Evolutionary conservation across 139 green algal genomes (phyloP), one percentile per base, ranked within the genome.

Genomic region (Diplosphaera chodatii): DNA sequence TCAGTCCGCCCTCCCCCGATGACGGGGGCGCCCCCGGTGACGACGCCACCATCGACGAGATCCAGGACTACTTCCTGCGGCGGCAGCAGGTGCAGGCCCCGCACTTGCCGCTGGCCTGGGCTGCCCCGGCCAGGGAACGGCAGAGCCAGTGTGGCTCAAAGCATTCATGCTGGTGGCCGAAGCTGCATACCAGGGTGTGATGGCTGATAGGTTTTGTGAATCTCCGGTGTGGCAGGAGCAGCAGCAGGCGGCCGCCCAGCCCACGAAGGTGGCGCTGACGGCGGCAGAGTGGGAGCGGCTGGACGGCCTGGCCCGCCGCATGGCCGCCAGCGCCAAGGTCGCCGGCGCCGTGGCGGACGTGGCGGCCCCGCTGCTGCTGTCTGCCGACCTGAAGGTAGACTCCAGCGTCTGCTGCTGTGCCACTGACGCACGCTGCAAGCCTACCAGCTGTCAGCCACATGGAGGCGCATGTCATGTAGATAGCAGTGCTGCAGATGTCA

Each of bases 321-420:
- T 80, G 20, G 77, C 88, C 59, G 83, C 76, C 0, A 83, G 77
- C 1, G 88, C 83, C 8, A 75, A 70, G 33, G 79, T 93, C 31
- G 85, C 83, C 4, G 64, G 74, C 32, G 66, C 86, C 1, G 82
- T 78, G 34, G 81, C 77, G 0, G 86, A 94, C 6, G 78, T 83
- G 1, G 75, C 76, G 2, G 77, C 66, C 1, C 86, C 84, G 34
- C 74, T 94, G 67, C 65, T 89, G n/a, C 62, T 86, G 56, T 86
- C 80, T 1, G 41, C 41, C 1, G 73, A 83, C 5, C 79, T 91
- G 25, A 68, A 73, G 80, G 82, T 84, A 23, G 10, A n/a, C n/a
- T n/a, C n/a, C n/a, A n/a, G n/a, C n/a, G n/a, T n/a, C n/a, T n/a
- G n/a, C n/a, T n/a, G n/a, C n/a, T n/a, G n/a, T n/a, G n/a, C n/a